Base-by-base conservation (phyloP, 352 stramenopile genomes). In the Pythium folliculosum region DNA sequence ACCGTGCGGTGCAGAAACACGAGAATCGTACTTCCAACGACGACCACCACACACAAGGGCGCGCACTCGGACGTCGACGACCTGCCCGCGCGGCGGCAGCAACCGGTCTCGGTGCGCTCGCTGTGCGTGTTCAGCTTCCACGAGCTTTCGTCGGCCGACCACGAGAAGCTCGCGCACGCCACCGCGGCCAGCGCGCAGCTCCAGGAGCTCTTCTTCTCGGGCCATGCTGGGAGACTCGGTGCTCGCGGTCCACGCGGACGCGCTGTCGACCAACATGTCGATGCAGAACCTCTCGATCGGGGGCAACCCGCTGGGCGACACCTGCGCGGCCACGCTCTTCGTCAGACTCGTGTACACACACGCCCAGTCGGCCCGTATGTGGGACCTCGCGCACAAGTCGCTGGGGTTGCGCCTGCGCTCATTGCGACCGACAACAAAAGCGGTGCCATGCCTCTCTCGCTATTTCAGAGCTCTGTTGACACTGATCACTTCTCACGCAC, bases 41-140 rank as follows among this genome's bases (percentile, higher is more conserved):
- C n/a, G n/a, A n/a, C n/a, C n/a, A n/a, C n/a, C n/a, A n/a, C n/a
- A n/a, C n/a, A n/a, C n/a, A n/a, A n/a, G n/a, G n/a, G n/a, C n/a
- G n/a, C n/a, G 68, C 82, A 82, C 23, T 66, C 74, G 35, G 84
- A 84, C 37, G 84, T 92, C 35, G 80, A 90, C n/a, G 84, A 95
- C 60, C 64, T 93, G 69, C 75, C 92, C 50, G 69, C 84, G 73
- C 84, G 81, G 60, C 72, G 93, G 40, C 66, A 75, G 56, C 77
- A 91, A 68, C 76, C 83, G 0, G 78, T 77, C 55, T 92, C 86
- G 5, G 70, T 70, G 50, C 85, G 79, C 60, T 87, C 67, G 56
- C 81, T 95, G 40, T 93, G 84, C 67, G 81, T 95, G 44, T 79
- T 95, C 43, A 84, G 78, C 70, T 89, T 81, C 23, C 84, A 84